Base-by-base conservation (phyloP, 2,329 filamentous ascomycete species). In the Calonectria pauciramosa region DNA sequence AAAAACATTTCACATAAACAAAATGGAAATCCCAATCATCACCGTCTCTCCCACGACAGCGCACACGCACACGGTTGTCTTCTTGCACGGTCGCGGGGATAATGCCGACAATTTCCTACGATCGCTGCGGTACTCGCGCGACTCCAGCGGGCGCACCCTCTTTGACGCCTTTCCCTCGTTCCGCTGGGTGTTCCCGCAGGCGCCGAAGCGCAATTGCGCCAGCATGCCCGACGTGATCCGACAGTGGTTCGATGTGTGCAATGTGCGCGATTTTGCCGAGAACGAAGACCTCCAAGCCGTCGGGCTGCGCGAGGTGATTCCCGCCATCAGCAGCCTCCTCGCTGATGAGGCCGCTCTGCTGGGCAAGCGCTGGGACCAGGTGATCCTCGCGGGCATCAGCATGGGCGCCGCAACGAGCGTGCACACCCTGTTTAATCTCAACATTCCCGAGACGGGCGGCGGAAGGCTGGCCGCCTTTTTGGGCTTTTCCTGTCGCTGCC, bases 161-260 rank as follows among this genome's bases (percentile, higher is more conserved):
- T 52, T 79, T 28, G 82, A 86, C 4, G 78, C 82, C 14, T 86
- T 89, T 63, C 88, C 88, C 8, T 84, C 85, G 5, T 83, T 89
- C 76, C 85, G 86, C 70, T 90, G 87, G 86, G 87, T 90, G 8
- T 90, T 90, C 70, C 88, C 88, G 13, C 83, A 86, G 67, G 60
- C 63, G 4, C 70, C 38, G 4, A 18, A 23, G 4, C 54, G 68
- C 54, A 32, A 52, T 20, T 70, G 68, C 36, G 68, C 41, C 54
- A 68, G 76, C 44, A 26, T 16, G 54, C 63, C 77, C 49, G 77
- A 77, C 69, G 79, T 82, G 32, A 71, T 78, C 20, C 82, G 84
- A 4, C 87, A 89, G 77, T 91, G 89, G 89, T 90, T 90, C 79
- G 88, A 90, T 77, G 84, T 89, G 44, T 87, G 84, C 82, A 86